Evolutionary conservation across 495 filamentous ascomycete species (phyloP), one percentile per base, ranked within the genome.

Genomic region (Friedmanniomyces simplex): DNA sequence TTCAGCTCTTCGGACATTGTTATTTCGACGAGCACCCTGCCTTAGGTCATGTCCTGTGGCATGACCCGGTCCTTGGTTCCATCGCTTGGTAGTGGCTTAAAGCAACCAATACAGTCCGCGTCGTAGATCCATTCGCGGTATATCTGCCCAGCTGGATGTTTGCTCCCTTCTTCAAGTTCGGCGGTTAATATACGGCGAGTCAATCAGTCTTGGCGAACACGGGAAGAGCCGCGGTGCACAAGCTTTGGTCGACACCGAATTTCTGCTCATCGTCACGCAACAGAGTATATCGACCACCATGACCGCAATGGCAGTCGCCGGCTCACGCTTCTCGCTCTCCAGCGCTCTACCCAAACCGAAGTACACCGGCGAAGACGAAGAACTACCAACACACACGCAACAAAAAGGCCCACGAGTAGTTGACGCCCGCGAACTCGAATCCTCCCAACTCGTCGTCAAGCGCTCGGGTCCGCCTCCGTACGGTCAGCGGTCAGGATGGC

Each of bases 361-460:
- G 69, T 91, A 96, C 67, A 83, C 78, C 16, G 87, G 86, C 50
- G 88, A 94, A 66, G 81, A 89, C 68, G 90, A 94, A 28, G 85
- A 93, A 64, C 71, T 87, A 21, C 85, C 87, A 24, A 71, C 74
- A 52, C 81, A 87, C 67, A 79, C 85, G 22, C 84, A 86, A 67
- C 81, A 87, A 61, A 82, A 81, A 69, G 87, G 88, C 57, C 84
- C 86, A 24, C 81, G 87, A 66, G 83, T 96, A 47, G 74, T 96
- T 42, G 86, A 85, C 60, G 80, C 83, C 50, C 83, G 80, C 68
- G 77, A 87, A 62, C 76, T 91, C 57, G 85, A 94, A 68, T 83
- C 91, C 64, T 84, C 82, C n/a, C 90, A 95, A 70, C 76, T 97
- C 57, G 85, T 95, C 16, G 68, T 95, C 50, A 88, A 95, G 84